Evolutionary conservation across 495 filamentous ascomycete species (phyloP), one percentile per base, ranked within the genome.

Genomic region (Hyaloscypha hepaticicola): DNA sequence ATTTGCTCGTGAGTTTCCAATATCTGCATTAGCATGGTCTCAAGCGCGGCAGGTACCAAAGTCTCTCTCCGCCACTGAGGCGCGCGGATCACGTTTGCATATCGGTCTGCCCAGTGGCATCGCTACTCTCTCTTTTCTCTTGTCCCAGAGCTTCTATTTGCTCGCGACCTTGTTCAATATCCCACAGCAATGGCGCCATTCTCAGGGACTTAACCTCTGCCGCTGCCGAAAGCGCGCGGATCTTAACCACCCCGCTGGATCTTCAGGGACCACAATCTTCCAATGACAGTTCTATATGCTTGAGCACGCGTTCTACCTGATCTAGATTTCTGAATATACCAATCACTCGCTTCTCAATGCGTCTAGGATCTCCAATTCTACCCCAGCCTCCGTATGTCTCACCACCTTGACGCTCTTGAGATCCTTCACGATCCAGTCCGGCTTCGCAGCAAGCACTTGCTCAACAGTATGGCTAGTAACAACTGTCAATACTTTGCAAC

Each of bases 371-470:
- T 72, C 66, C 63, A 72, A 60, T 61, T 67, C 64, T n/a, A 72
- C 66, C 22, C 63, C 58, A 24, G 58, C 50, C 25, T 65, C 58
- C 11, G 28, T 31, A 59, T 50, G 14, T 14, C 52, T 51, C 11
- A 69, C 58, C 27, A 90, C 77, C 70, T 78, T 78, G 26, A 97
- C 81, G 64, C 88, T 90, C 38, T 78, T 77, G 77, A 99, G 77
- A 75, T 99, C 91, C 67, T 82, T 79, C 26, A 97, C 87, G 28
- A 97, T 85, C 88, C 91, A 97, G 77, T 97, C 93, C 24, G 95
- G 90, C 11, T 84, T 89, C 12, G 91, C 90, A 28, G 80, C 83
- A 60, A 80, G 69, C 25, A 97, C 79, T 75, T 93, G 82, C 69
- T 86, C 85, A 48, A 87, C 77, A 24, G 84, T 83, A 75, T 99